phyloP scores from a whole-genome alignment of 176 grass and related monocot species.

The Cocos nucifera region DNA sequence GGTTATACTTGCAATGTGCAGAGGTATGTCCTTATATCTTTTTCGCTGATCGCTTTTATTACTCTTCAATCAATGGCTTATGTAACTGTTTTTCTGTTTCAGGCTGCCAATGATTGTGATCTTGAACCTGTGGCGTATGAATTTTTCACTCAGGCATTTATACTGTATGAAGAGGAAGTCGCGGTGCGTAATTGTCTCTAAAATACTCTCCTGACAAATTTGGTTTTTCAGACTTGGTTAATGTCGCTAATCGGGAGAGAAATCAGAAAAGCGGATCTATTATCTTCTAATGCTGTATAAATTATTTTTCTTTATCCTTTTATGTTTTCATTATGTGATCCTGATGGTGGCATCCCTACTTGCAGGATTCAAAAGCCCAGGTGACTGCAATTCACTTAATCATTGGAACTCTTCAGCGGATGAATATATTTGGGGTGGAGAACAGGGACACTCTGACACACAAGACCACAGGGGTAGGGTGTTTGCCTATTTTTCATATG shows the following conservation, averaged over 20 bases:
- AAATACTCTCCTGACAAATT: background rate
- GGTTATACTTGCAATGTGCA: constrained; percentile 66
- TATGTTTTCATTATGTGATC: background rate
- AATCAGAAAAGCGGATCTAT: too few species aligned
- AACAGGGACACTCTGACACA: constrained; percentile 97
- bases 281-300: background rate
- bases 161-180: constrained; percentile 97
- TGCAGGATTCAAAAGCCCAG: constrained; percentile 97
- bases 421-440: constrained; percentile 95
- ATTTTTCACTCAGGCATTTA: constrained; percentile 98
- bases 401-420: constrained; percentile 89
- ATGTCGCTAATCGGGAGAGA: too few species aligned
- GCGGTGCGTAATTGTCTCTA: constrained; percentile 33
- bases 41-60: background rate
- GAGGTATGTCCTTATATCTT: constrained; percentile 32
- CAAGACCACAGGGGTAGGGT: constrained; percentile 87
- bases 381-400: constrained; percentile 98
- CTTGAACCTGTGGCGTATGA: constrained; percentile 95
- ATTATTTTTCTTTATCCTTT: background rate
- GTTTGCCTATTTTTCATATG: background rate
- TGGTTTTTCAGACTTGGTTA: too few species aligned
- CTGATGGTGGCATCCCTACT: constrained; percentile 9
- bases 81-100: constrained; percentile 24
- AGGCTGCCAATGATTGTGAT: constrained; percentile 99
- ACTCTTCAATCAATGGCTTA: constrained; percentile 5